phyloP scores from a whole-genome alignment of 2,329 filamentous ascomycete genomes.

The Phialophora tarda region DNA sequence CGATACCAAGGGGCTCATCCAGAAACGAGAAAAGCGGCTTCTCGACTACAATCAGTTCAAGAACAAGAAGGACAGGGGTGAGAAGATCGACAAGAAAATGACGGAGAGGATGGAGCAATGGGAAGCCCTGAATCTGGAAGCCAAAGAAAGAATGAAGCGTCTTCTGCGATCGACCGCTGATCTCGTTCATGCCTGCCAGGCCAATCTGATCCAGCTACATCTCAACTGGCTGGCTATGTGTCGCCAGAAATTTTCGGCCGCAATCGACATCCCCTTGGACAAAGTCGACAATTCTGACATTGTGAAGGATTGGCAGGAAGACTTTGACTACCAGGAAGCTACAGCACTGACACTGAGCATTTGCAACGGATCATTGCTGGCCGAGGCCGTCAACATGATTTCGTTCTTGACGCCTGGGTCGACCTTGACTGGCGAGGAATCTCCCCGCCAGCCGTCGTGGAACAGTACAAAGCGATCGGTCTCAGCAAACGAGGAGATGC shows the following conservation, averaged over 20 bases:
- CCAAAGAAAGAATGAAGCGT: conserved; percentile 89
- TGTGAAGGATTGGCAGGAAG: conserved; percentile 75
- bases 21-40: conserved; percentile 91
- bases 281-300: conserved; percentile 75
- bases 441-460: conserved; percentile 57
- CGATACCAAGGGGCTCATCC: conserved; percentile 80
- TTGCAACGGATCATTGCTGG: conserved; percentile 71
- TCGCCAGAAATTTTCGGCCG: conserved; percentile 60
- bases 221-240: conserved; percentile 81
- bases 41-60: conserved; percentile 85
- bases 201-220: conserved; percentile 84
- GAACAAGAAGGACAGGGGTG: conserved; percentile 76
- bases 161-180: conserved; percentile 81
- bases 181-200: conserved; percentile 80
- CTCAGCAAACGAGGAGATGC: conserved; percentile 54
- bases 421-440: conserved; percentile 48
- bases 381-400: conserved; percentile 64
- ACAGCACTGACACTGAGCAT: conserved; percentile 74
- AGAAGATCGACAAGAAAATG: conserved; percentile 86
- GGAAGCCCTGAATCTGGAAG: conserved; percentile 84
- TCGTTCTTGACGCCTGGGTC: conserved; percentile 63
- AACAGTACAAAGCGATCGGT: conserved; percentile 53
- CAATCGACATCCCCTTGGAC: conserved; percentile 74
- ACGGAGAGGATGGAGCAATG: conserved; percentile 86
- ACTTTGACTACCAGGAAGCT: conserved; percentile 77